A percentile compares a stretch with the other conserved stretches of the same genome.
phyloP scores from a whole-genome alignment of 441 rosid species.

The Populus hybrid region DNA sequence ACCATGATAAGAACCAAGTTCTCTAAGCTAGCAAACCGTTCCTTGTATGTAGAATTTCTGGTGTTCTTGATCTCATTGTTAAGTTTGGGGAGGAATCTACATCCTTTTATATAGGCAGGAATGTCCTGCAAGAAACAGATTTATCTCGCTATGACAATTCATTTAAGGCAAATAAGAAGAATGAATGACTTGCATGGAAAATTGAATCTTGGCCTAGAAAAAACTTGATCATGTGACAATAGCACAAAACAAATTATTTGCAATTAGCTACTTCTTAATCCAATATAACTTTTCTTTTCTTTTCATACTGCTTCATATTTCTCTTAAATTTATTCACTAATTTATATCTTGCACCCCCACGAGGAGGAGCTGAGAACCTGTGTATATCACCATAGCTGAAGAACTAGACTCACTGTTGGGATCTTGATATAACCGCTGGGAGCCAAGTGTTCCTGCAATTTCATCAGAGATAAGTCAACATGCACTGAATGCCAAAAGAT shows the following conservation, averaged over 20 bases:
- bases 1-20: constrained; percentile 83
- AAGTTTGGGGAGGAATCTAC: constrained; percentile 71
- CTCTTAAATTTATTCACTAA: neutral
- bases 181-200: neutral
- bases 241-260: neutral
- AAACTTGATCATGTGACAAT: neutral
- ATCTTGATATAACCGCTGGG: constrained; percentile 77
- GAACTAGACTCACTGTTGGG: constrained; percentile 60
- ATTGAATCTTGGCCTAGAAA: neutral
- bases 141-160: neutral
- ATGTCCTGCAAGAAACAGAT: constrained; percentile 48
- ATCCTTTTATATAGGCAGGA: constrained; percentile 50
- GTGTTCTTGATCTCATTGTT: constrained; percentile 51
- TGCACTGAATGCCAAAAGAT: constrained; percentile 1
- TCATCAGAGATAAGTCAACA: constrained; percentile 14
- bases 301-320: neutral
- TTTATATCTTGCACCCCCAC: neutral
- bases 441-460: constrained; percentile 86
- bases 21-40: constrained; percentile 65
- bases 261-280: neutral
- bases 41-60: constrained; percentile 70
- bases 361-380: constrained; percentile 3
- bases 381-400: neutral
- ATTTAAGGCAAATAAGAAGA: neutral
- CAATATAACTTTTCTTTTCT: constrained; percentile 7